A percentile compares a stretch with the other conserved stretches of the same genome.
phyloP scores from a whole-genome alignment of 495 filamentous ascomycete genomes.

The Chaetomidium leptoderma region DNA sequence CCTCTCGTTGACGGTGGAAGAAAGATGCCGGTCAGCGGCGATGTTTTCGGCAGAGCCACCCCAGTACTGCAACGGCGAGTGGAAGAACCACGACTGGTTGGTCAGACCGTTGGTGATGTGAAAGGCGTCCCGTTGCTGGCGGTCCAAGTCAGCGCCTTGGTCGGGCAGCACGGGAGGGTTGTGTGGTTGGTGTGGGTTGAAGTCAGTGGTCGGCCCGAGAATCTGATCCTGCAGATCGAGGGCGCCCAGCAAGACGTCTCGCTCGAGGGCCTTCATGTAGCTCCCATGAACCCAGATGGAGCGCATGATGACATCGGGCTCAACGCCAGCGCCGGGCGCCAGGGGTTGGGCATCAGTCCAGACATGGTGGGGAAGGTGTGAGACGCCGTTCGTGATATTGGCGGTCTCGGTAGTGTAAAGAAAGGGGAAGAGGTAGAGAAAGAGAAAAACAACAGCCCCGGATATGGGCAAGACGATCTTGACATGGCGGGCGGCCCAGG shows the following conservation, averaged over 20 bases:
- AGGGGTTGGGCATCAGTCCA: conserved; percentile 68
- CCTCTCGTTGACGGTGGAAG: conserved; percentile 59
- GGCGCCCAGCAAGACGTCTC: conserved; percentile 55
- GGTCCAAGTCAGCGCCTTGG: conserved; percentile 30
- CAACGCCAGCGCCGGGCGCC: conserved; percentile 31
- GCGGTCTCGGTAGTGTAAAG: conserved; percentile 59
- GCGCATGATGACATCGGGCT: conserved; percentile 54
- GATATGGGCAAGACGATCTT: conserved; percentile 60
- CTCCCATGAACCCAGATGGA: conserved; percentile 56
- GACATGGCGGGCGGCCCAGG: conserved; percentile 60
- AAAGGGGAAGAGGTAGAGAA: conserved; percentile 64
- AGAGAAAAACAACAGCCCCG: conserved; percentile 54
- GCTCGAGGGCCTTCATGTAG: conserved; percentile 66
- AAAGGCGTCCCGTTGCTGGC: conserved; percentile 43
- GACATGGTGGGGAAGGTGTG: conserved; percentile 65
- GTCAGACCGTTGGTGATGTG: conserved; percentile 51
- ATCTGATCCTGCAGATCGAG: conserved; percentile 59
- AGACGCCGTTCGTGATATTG: conserved; percentile 54
- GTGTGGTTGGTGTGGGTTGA: conserved; percentile 41
- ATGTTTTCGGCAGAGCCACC: conserved; percentile 56
- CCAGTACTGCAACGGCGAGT: conserved; percentile 74
- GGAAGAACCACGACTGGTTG: conserved; percentile 58
- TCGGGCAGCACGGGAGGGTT: conserved; percentile 14
- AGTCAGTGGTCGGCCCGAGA: conserved; percentile 50
- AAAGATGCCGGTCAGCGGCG: conserved; percentile 52